Base-by-base conservation (phyloP, 345 rosid species). In the Sonneratia alba region DNA sequence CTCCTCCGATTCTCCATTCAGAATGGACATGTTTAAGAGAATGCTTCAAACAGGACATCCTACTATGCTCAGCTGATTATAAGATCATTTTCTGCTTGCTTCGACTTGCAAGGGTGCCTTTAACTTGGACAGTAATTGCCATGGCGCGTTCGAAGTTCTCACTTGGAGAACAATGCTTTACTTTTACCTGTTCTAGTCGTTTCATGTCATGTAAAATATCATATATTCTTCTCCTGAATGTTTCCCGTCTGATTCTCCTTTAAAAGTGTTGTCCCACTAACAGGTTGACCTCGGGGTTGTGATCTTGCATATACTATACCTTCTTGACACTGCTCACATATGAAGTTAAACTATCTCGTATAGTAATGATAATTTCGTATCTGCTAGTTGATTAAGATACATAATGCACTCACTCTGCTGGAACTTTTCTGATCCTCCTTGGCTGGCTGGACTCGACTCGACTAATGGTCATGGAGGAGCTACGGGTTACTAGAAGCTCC, bases 21-120 rank as follows among this genome's bases (percentile, higher is more conserved):
- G 98, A 74, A 92, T 92, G 94, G 96, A 92, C 76, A 86, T 92
- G 88, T 9, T 90, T 55, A 95, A 92, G 90, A 87, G 92, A 80
- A 92, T 95, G 92, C 89, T 95, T 34, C 98, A 95, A 76, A 86
- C 91, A 6, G 96, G 98, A 49, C 97, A 90, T 80, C 99, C 99
- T 15, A 87, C 93, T 15, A 89, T 95, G 97, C 91, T 92, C 72
- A 85, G 89, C 81, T 95, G 81, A 88, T 79, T 59, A 57, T 40
- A 12, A 24, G 22, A 56, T 14, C 49, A 37, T 21, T 7, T 38
- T 27, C 32, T 56, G 9, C 66, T 11, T 70, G 12, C 27, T 27
- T 53, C 64, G 3, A 18, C 18, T 27, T 42, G 0, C 32, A 36
- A 2, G 32, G 40, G 63, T 70, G n/a, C 66, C 27, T 1, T 19